Conservation (phyloP, 768 basidiomycete genomes). For the Amanita rubescens region DNA sequence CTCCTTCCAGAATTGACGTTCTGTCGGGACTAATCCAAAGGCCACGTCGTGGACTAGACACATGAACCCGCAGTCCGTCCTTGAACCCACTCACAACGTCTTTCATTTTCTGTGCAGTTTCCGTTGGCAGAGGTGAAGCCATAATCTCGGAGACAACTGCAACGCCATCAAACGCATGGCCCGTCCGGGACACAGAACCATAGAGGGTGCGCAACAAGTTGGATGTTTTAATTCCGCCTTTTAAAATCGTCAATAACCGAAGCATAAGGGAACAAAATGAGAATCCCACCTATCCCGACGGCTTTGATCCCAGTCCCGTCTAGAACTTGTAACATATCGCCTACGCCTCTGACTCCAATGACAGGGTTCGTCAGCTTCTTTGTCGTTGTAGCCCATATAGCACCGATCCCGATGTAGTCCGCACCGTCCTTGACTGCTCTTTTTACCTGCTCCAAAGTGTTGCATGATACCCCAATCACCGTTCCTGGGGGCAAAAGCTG, state of each 20-base stretch:
- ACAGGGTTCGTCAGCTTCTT: slow-evolving; percentile 62
- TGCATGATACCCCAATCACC: slow-evolving; percentile 79
- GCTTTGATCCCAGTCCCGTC: slow-evolving; percentile 59
- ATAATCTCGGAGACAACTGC: slow-evolving; percentile 89
- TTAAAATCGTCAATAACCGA: no score
- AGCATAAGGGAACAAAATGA: not conserved
- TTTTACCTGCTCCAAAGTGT: slow-evolving; percentile 55
- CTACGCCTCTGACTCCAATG: slow-evolving; percentile 69
- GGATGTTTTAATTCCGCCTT: slow-evolving; percentile 80
- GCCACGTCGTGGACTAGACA: not conserved
- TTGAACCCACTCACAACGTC: slow-evolving; percentile 40
- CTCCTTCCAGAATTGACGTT: slow-evolving; percentile 31
- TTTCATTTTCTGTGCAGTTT: slow-evolving; percentile 40
- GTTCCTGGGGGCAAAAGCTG: slow-evolving; percentile 57
- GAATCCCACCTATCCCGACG: slow-evolving; percentile 74
- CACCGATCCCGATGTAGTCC: slow-evolving; percentile 86
- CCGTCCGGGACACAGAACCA: slow-evolving; percentile 52
- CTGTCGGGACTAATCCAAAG: not conserved
- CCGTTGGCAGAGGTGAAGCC: slow-evolving; percentile 47
- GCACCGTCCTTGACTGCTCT: slow-evolving; percentile 55
- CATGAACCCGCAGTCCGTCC: slow-evolving; percentile 2
- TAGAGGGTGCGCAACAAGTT: slow-evolving; percentile 75
- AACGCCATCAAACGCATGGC: slow-evolving; percentile 65
- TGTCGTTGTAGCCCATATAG: slow-evolving; percentile 75
- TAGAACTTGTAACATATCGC: slow-evolving; percentile 55